A percentile compares a stretch with the other conserved stretches of the same genome.
phyloP scores from a whole-genome alignment of 441 rosid genomes.

The Jatropha multifida region DNA sequence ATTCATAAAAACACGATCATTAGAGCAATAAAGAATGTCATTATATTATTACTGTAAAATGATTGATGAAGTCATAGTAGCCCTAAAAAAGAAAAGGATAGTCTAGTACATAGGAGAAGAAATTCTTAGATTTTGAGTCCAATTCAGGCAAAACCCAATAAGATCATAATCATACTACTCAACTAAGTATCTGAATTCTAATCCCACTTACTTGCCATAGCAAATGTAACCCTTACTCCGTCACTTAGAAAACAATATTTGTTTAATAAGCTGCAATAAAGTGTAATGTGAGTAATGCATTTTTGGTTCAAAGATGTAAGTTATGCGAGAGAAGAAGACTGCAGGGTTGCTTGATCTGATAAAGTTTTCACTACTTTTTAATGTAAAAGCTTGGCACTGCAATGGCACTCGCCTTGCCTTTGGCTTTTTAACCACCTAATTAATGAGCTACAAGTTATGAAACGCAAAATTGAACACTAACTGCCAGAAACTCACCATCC shows the following conservation, averaged over 20 bases:
- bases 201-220: background rate
- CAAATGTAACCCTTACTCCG: background rate
- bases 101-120: background rate
- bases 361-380: background rate
- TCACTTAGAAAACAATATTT: background rate
- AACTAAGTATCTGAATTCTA: background rate
- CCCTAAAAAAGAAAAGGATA: background rate
- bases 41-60: background rate
- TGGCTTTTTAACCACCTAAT: background rate
- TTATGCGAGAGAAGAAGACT: background rate
- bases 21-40: background rate
- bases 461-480: background rate
- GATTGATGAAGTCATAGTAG: background rate
- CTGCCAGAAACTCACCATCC: constrained; percentile 67
- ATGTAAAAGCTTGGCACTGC: background rate
- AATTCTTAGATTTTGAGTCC: background rate
- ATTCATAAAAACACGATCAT: background rate
- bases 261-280: no score
- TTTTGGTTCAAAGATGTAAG: background rate
- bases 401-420: background rate
- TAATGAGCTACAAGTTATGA: background rate
- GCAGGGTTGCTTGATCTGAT: background rate
- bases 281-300: background rate
- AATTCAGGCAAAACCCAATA: background rate
- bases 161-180: background rate